Conservation (phyloP, 2,329 filamentous ascomycete species). For the Dothistroma septosporum region DNA sequence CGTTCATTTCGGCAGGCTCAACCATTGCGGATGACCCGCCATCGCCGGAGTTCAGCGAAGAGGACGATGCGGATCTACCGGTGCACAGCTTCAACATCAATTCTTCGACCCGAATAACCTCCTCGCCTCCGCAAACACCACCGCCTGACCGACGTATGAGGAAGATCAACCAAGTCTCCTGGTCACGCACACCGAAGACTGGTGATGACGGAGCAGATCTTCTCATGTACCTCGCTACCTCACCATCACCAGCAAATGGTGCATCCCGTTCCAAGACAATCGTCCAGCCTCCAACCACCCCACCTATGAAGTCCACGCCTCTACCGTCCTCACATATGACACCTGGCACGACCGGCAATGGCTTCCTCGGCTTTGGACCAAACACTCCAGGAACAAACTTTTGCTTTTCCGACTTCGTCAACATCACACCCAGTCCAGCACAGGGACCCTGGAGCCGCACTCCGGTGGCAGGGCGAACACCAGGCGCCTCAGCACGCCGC, state of each 20-base stretch:
- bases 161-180: conserved; percentile 39
- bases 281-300: conserved; percentile 50
- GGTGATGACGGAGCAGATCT: conserved; percentile 81
- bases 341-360: conserved; percentile 58
- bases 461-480: conserved; percentile 62
- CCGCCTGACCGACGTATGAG: conserved; percentile 47
- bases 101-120: conserved; percentile 48
- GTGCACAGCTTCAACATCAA: conserved; percentile 65
- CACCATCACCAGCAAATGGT: conserved; percentile 70
- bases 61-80: conserved; percentile 79
- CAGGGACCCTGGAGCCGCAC: conserved; percentile 74
- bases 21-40: conserved; percentile 61
- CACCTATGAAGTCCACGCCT: conserved; percentile 53
- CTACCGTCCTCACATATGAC: conserved; percentile 86
- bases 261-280: conserved; percentile 37
- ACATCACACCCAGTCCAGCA: conserved; percentile 92
- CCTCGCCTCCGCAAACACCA: conserved; percentile 85
- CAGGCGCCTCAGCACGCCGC: conserved; percentile 62
- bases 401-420: conserved; percentile 95
- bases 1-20: conserved; percentile 70
- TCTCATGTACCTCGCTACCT: conserved; percentile 83
- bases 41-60: conserved; percentile 62
- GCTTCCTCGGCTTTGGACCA: conserved; percentile 58
- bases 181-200: conserved; percentile 52
- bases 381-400: conserved; percentile 80